phyloP scores from a whole-genome alignment of 768 basidiomycete genomes.

The Dioszegia crocea region DNA sequence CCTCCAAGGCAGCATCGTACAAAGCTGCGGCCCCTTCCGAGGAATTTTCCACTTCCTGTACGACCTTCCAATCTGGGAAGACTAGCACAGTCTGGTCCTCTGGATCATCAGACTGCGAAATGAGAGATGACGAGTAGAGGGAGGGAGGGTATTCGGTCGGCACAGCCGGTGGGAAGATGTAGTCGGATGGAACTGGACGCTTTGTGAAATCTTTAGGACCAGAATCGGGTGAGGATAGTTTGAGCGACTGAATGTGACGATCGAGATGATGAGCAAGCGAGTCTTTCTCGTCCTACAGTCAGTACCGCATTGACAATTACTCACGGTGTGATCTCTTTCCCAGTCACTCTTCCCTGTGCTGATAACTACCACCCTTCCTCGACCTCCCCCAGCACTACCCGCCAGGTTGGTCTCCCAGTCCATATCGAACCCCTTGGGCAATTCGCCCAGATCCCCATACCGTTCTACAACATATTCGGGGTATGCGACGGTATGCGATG shows the following conservation, averaged over 20 bases:
- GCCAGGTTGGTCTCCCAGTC: constrained; percentile 78
- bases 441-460: constrained; percentile 52
- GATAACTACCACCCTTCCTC: constrained; percentile 77
- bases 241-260: constrained; percentile 28
- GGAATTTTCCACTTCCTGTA: constrained; percentile 66
- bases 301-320: neutral
- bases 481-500: constrained; percentile 47
- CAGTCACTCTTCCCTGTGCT: constrained; percentile 89
- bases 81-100: constrained; percentile 74
- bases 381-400: constrained; percentile 79
- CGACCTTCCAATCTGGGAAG: constrained; percentile 85
- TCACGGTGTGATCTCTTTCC: constrained; percentile 67
- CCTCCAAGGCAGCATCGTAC: constrained; percentile 66
- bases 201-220: constrained; percentile 5
- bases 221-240: constrained; percentile 5
- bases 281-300: constrained; percentile 55
- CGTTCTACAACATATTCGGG: constrained; percentile 38
- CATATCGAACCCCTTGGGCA: constrained; percentile 66
- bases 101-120: constrained; percentile 63
- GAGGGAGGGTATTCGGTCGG: constrained; percentile 61
- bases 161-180: constrained; percentile 42
- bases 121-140: constrained; percentile 75
- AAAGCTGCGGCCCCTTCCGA: constrained; percentile 64
- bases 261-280: constrained; percentile 66
- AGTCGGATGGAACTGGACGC: neutral